These are phyloP conservation scores for Termitomyces sp. DNA, from an alignment of 768 basidiomycete genomes.

Conservation along the genomic window DNA sequence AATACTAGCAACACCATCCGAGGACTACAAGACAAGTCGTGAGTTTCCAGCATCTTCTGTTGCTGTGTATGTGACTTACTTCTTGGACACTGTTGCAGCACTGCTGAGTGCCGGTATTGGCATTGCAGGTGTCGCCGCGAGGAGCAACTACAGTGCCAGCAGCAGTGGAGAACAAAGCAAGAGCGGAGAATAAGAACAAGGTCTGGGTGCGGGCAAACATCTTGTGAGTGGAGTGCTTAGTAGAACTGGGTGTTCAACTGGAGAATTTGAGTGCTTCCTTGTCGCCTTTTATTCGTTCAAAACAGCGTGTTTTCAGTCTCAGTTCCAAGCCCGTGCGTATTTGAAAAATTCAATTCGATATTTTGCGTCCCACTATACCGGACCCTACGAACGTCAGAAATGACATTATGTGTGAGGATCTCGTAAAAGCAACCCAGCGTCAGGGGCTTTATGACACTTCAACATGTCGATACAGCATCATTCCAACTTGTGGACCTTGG, in stretches of 20 bases:
- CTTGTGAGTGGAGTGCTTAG: constrained; percentile 3
- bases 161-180: constrained; percentile 8
- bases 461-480: neutral
- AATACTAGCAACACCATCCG: neutral
- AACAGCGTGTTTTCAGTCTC: neutral
- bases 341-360: neutral
- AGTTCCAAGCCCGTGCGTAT: neutral
- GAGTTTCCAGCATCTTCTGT: neutral
- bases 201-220: constrained; percentile 13
- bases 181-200: constrained; percentile 7
- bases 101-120: constrained; percentile 5
- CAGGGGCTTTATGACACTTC: neutral
- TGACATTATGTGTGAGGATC: neutral
- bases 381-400: neutral
- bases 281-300: constrained; percentile 1
- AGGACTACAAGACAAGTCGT: neutral
- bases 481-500: neutral
- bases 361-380: neutral
- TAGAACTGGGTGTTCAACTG: constrained; percentile 12
- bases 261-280: neutral
- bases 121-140: constrained; percentile 3
- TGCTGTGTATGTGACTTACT: neutral
- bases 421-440: neutral
- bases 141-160: constrained; percentile 1
- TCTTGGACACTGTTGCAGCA: constrained; percentile 2